These are phyloP conservation scores for Aspergillus persii DNA, from an alignment of 2,329 filamentous ascomycete species.

Conservation along the genomic window DNA sequence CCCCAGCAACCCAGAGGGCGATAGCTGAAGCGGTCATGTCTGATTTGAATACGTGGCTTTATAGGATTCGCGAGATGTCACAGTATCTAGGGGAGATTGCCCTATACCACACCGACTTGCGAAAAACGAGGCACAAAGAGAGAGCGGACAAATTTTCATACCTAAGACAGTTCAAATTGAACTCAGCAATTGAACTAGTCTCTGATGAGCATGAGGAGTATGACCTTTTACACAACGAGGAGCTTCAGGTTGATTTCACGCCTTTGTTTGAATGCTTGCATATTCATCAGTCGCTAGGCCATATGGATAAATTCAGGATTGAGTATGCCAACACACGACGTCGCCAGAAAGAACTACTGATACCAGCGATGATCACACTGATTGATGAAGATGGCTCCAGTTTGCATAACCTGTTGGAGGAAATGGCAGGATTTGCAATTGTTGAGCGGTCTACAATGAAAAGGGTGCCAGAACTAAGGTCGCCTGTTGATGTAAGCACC, in stretches of 20 bases:
- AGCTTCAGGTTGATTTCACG: slow-evolving; percentile 89
- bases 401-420: slow-evolving; percentile 86
- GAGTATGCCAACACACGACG: slow-evolving; percentile 91
- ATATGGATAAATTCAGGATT: slow-evolving; percentile 83
- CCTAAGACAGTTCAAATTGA: slow-evolving; percentile 81
- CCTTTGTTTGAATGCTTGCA: slow-evolving; percentile 93
- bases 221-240: slow-evolving; percentile 91
- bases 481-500: slow-evolving; percentile 68
- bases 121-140: slow-evolving; percentile 78
- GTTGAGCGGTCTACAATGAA: slow-evolving; percentile 93
- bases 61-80: slow-evolving; percentile 89
- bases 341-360: slow-evolving; percentile 84
- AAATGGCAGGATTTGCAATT: slow-evolving; percentile 93
- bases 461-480: slow-evolving; percentile 77
- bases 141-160: slow-evolving; percentile 73
- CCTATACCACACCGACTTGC: slow-evolving; percentile 91
- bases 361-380: slow-evolving; percentile 73
- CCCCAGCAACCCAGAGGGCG: slow-evolving; percentile 84
- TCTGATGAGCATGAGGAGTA: slow-evolving; percentile 95
- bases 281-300: slow-evolving; percentile 91
- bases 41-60: slow-evolving; percentile 96
- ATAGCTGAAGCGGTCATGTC: slow-evolving; percentile 97
- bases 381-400: slow-evolving; percentile 79
- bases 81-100: slow-evolving; percentile 95
- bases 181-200: slow-evolving; percentile 92